Evolutionary conservation across 1,284 basidiomycete species (phyloP), one percentile per base, ranked within the genome.

Genomic region (Pseudozyma tsukubaensis): DNA sequence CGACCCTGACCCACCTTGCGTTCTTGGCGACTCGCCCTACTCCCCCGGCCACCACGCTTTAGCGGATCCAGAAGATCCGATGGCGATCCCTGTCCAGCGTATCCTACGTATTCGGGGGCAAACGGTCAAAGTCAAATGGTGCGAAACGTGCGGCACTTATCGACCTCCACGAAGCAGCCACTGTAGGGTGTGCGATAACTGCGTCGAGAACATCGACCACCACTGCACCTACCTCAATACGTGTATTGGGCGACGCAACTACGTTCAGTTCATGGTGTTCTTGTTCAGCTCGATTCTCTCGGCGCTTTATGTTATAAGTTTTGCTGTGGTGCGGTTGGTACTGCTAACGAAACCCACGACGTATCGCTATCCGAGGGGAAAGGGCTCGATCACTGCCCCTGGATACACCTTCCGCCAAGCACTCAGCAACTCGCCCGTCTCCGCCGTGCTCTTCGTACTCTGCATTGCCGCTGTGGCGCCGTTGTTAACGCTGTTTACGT

Each of bases 161-260:
- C 64, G 84, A 7, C 80, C 84, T 8, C 84, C 84, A 0, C 66
- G 84, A 16, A 71, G 67, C 52, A 81, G 79, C 32, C 84, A 85
- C 51, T 85, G 84, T 51, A 61, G 84, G 11, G 69, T 81, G 2
- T 85, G 84, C 68, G 81, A 85, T 45, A 83, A 83, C 57, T 85
- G 84, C 56, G 80, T 85, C 9, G 82, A 84, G 32, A 76, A 76
- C 42, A 80, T 85, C 50, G 83, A 85, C 50, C 84, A 85, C 62
- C 84, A 85, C 54, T 85, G 84, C 60, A 82, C 78, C 29, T 85
- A 83, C 40, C 72, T 85, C 19, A 85, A 85, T 65, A 81, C 76
- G 18, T 85, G 84, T 50, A 81, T 85, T 34, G 84, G 82, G 1
- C 66, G 79, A 7, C 59, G 84, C 13, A 85, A 85, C 67, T 85